phyloP scores from a whole-genome alignment of 805 yeast species.

The Candida ipomoeae region DNA sequence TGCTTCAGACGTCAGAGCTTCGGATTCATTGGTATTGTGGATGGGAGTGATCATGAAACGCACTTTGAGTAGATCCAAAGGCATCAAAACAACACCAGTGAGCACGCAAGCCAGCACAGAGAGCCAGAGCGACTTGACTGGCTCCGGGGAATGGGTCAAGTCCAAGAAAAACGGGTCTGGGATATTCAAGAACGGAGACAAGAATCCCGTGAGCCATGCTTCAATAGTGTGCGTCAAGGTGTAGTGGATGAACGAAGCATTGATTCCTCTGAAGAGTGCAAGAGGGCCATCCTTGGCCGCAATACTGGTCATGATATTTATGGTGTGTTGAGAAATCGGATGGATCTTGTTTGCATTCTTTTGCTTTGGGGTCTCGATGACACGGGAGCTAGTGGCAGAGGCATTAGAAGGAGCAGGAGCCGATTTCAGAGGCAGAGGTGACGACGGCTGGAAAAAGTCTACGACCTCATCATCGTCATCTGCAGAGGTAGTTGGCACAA shows the following conservation, averaged over 20 bases:
- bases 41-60: constrained; percentile 70
- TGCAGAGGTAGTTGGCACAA: background rate
- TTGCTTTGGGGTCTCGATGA: background rate
- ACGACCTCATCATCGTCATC: constrained; percentile 26
- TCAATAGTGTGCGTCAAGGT: constrained; percentile 74
- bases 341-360: constrained; percentile 33
- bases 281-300: constrained; percentile 67
- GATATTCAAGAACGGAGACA: constrained; percentile 73
- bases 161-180: constrained; percentile 90
- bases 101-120: constrained; percentile 68
- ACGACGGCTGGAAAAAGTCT: constrained; percentile 31
- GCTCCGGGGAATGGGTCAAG: constrained; percentile 73
- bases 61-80: constrained; percentile 77
- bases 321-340: constrained; percentile 59
- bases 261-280: constrained; percentile 69
- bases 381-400: background rate
- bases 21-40: constrained; percentile 21
- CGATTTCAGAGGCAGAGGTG: constrained; percentile 5
- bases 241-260: constrained; percentile 74
- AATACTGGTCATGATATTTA: constrained; percentile 60
- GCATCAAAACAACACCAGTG: constrained; percentile 70
- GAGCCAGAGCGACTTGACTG: constrained; percentile 60
- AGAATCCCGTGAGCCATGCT: constrained; percentile 87
- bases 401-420: background rate
- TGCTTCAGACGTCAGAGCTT: background rate